These are phyloP conservation scores for Chenopodium album DNA, from an alignment of 148 eudicot genomes.

Conservation along the genomic window DNA sequence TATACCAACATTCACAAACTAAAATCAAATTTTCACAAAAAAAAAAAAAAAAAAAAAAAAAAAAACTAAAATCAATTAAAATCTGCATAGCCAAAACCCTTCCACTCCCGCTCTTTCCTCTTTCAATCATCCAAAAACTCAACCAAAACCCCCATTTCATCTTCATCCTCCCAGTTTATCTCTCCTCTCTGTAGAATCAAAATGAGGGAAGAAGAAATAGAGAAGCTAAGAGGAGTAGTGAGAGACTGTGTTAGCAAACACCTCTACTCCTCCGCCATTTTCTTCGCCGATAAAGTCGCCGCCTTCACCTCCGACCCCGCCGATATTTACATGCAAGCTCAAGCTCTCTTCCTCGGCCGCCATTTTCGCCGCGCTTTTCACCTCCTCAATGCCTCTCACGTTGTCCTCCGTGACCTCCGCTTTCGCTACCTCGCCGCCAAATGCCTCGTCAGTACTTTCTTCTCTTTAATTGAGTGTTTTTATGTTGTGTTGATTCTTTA, in stretches of 20 bases:
- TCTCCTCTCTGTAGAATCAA: neutral
- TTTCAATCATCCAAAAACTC: neutral
- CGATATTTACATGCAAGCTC: conserved; percentile 94
- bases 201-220: conserved; percentile 80
- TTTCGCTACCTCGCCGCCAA: conserved; percentile 97
- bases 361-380: conserved; percentile 94
- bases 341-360: conserved; percentile 89
- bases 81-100: neutral
- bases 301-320: conserved; percentile 80
- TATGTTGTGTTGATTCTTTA: no score
- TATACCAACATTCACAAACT: no score
- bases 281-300: conserved; percentile 92
- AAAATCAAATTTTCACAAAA: no score
- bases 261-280: conserved; percentile 88
- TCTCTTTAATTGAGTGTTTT: neutral
- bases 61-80: no score
- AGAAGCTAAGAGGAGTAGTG: conserved; percentile 79
- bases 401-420: conserved; percentile 86
- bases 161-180: neutral
- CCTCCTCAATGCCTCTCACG: conserved; percentile 87
- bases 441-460: conserved; percentile 61
- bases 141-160: neutral
- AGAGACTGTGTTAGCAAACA: conserved; percentile 95
- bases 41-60: no score
- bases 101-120: conserved; percentile 14